Base-by-base conservation (phyloP, 345 rosid species). In the Angophora floribunda region DNA sequence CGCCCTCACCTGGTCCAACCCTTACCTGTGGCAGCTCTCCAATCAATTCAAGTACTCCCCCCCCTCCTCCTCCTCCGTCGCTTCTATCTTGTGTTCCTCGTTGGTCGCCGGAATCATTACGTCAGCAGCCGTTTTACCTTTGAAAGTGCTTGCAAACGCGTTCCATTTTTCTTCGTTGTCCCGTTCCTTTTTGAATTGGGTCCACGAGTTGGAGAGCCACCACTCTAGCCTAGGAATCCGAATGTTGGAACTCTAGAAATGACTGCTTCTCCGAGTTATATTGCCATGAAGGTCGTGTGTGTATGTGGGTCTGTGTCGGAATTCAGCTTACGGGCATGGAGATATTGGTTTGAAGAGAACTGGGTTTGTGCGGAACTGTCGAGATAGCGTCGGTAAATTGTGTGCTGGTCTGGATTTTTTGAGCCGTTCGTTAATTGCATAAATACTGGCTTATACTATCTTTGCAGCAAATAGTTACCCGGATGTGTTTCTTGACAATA, bases 21-120 rank as follows among this genome's bases (percentile, higher is more conserved):
- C 99, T 88, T 96, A 96, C 93, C 89, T 97, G 87, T 96, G 99
- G 98, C 96, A 95, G 70, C 95, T 96, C 90, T 84, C 94, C 85
- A 95, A 91, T 86, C 98, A 95, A 88, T 94, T 93, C 95, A 97
- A 96, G 97, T 96, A 92, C 17, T 55, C 61, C 61, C 61, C 28
- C 28, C 19, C 53, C 3, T 30, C 30, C 86, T 52, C 41, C 24
- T 79, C 3, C 41, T 85, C 88, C 30, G 13, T 16, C 51, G 51
- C 30, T 86, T 16, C 44, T 52, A 1, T 7, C 13, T 47, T 57
- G 88, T 36, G n/a, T 88, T 88, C 41, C 12, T 36, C 26, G 88
- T 16, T n/a, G 52, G 7, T 85, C 52, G 36, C 53, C 9, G 61
- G 61, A 30, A 51, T 85, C 8, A 41, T 67, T 32, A 67, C 79